These are phyloP conservation scores for Chaetomiaceae sp. DNA, from an alignment of 2,329 filamentous ascomycete species.

Conservation along the genomic window DNA sequence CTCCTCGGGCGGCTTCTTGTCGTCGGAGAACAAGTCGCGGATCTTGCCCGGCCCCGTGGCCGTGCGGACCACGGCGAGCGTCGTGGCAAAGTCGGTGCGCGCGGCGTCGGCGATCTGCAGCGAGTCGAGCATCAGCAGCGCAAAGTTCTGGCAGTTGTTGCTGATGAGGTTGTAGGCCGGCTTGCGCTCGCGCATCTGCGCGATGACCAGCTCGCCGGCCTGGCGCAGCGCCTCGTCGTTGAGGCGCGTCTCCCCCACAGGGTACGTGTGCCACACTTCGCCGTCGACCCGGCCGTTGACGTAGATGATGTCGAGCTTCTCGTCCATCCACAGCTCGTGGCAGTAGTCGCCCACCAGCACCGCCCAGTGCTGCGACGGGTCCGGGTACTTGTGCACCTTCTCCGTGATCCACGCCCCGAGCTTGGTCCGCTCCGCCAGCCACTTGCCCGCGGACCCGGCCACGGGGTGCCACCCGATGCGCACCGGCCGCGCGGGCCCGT, in stretches of 20 bases:
- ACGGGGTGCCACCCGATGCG: slow-evolving; percentile 57
- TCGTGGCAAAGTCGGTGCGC: slow-evolving; percentile 49
- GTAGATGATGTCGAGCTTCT: slow-evolving; percentile 53
- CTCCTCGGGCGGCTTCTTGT: slow-evolving; percentile 27
- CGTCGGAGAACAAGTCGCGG: slow-evolving; percentile 45
- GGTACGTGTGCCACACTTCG: slow-evolving; percentile 47
- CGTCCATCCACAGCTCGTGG: slow-evolving; percentile 59
- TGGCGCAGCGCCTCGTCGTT: slow-evolving; percentile 49
- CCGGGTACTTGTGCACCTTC: slow-evolving; percentile 49
- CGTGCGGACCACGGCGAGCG: slow-evolving; percentile 48
- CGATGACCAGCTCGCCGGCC: slow-evolving; percentile 49
- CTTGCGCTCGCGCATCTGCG: slow-evolving; percentile 43
- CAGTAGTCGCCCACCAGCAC: slow-evolving; percentile 51
- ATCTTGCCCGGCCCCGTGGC: slow-evolving; percentile 47
- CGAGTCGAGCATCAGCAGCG: slow-evolving; percentile 47
- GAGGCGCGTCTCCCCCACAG: slow-evolving; percentile 49
- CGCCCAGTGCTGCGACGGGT: slow-evolving; percentile 58
- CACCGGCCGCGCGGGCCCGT: slow-evolving; percentile 38
- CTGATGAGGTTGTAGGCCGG: slow-evolving; percentile 54
- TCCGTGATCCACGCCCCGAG: slow-evolving; percentile 53
- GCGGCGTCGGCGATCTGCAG: slow-evolving; percentile 43
- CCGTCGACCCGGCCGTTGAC: slow-evolving; percentile 44
- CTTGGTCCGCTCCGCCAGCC: slow-evolving; percentile 53
- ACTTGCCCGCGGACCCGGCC: slow-evolving; percentile 50
- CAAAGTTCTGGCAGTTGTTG: slow-evolving; percentile 58